These are phyloP conservation scores for Penicillium griseofulvum DNA, from an alignment of 2,329 filamentous ascomycete genomes.

Conservation along the genomic window DNA sequence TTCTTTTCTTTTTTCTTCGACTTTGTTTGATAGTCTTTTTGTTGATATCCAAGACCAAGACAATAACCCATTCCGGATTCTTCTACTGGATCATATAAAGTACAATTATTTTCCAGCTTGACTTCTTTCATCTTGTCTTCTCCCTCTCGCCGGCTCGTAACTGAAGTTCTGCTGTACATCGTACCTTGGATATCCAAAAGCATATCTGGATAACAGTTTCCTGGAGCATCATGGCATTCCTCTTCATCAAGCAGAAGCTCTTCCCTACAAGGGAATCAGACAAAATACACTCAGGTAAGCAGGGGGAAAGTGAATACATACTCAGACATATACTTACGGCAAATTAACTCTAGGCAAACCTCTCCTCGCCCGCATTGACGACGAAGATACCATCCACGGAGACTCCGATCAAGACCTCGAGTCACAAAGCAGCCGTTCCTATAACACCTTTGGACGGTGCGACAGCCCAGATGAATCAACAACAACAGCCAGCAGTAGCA, in stretches of 20 bases:
- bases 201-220: neutral
- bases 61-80: neutral
- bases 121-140: neutral
- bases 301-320: neutral
- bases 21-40: constrained; percentile 5
- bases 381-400: constrained; percentile 22
- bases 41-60: neutral
- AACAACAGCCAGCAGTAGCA: constrained; percentile 17
- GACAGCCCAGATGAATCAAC: constrained; percentile 24
- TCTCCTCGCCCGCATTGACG: constrained; percentile 27
- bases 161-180: neutral
- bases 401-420: constrained; percentile 33
- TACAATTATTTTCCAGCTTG: neutral
- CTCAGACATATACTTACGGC: constrained; percentile 2
- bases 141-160: neutral
- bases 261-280: constrained; percentile 28
- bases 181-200: neutral
- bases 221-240: constrained; percentile 33
- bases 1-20: neutral
- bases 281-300: constrained; percentile 12
- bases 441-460: constrained; percentile 33
- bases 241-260: constrained; percentile 39
- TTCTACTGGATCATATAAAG: neutral
- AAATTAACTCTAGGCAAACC: constrained; percentile 28
- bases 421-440: constrained; percentile 31